Evolutionary conservation across 768 basidiomycete species (phyloP), one percentile per base, ranked within the genome.

Genomic region (Macrolepiota dolichaula): DNA sequence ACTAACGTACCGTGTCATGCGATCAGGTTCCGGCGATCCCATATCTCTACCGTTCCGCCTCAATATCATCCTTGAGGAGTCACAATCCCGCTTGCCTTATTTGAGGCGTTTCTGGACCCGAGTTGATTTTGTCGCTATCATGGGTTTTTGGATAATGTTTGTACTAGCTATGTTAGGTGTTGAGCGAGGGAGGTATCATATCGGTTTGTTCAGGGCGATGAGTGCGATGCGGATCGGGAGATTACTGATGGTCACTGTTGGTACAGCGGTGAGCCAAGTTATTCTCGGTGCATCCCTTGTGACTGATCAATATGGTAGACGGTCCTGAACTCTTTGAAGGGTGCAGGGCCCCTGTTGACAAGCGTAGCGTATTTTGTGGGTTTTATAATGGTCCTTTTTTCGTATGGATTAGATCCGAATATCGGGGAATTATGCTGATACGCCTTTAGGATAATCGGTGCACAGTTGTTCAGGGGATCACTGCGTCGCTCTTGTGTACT

Each of bases 81-180:
- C 85, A n/a, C 74, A 76, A 27, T 78, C 86, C 35, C 87, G 89
- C 64, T 79, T 95, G 2, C 95, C 96, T 0, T 98, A 94, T 70
- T 79, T 98, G 0, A 83, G 96, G 9, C 94, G 98, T 68, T 91
- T 91, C 58, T 98, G 95, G 95, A 90, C 84, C 67, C 77, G 94
- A 54, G 89, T 97, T 57, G 96, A 98, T 71, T 85, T 90, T 64
- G 74, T 98, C 46, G 93, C 96, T 0, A 85, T 98, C 47, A 64
- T 89, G 12, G 81, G 85, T 63, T 98, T 95, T 72, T 98, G 96
- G 96, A 82, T 92, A 55, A 79, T 83, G 9, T 96, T 98, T 69
- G 73, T 69, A 0, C 78, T 98, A 58, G 86, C 93, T 0, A 74
- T 81, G n/a, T 65, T 77, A 0, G 91, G 91, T 0, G 65, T 81